A percentile compares a stretch with the other conserved stretches of the same genome.
Conservation (phyloP, 768 basidiomycete species). For the Serendipita sp. region DNA sequence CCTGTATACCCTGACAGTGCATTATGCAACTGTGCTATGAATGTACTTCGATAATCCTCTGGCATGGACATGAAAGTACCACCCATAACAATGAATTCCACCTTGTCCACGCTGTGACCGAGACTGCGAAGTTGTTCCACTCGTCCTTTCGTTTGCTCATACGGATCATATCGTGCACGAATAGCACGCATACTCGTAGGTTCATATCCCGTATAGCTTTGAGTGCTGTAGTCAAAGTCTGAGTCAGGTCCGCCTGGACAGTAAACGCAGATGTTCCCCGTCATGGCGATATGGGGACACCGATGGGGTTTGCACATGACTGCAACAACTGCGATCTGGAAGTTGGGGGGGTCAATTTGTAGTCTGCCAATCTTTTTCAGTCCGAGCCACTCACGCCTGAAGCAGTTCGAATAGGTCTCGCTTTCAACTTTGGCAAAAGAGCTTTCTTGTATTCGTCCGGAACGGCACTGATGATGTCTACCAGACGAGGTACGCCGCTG, state of each 20-base stretch:
- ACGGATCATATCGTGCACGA: conserved; percentile 89
- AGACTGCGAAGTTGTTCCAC: conserved; percentile 90
- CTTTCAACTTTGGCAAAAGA: conserved; percentile 73
- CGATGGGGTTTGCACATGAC: conserved; percentile 99
- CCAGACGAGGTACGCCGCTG: conserved; percentile 77
- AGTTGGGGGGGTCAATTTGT: background rate
- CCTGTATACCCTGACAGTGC: conserved; percentile 92
- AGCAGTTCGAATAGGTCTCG: conserved; percentile 89
- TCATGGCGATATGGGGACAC: conserved; percentile 99
- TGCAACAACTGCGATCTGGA: conserved; percentile 90
- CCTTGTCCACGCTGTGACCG: conserved; percentile 97
- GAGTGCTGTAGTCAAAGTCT: conserved; percentile 98
- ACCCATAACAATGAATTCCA: conserved; percentile 91
- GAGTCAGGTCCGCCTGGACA: conserved; percentile 99
- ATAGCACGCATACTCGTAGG: conserved; percentile 99
- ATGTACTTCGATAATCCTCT: conserved; percentile 84
- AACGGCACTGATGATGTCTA: conserved; percentile 96
- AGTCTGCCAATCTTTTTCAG: background rate
- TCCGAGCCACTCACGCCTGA: conserved; percentile 57
- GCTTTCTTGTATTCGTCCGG: conserved; percentile 95
- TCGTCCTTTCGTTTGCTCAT: conserved; percentile 88
- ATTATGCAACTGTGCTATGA: conserved; percentile 92
- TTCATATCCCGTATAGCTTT: conserved; percentile 88
- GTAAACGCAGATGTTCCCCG: conserved; percentile 99
- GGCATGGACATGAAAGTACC: conserved; percentile 99